phyloP scores from a whole-genome alignment of 2,329 filamentous ascomycete species.

The Apiospora aurea region DNA sequence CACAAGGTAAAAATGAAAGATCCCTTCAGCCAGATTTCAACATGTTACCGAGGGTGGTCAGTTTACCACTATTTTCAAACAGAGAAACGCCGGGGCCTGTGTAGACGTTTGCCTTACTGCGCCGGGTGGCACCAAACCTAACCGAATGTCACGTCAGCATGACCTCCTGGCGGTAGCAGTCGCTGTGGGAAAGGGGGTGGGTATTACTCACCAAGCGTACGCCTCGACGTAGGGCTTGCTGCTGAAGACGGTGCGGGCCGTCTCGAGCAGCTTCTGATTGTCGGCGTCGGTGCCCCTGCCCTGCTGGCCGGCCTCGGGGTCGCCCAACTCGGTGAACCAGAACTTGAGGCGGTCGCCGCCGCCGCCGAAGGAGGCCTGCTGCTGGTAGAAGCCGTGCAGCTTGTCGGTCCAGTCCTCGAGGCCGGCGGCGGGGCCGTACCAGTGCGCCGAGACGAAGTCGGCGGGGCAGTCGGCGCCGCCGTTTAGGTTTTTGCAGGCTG shows the following conservation, averaged over 20 bases:
- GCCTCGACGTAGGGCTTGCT: conserved; percentile 45
- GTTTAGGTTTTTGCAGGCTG: conserved; percentile 47
- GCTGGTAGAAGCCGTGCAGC: conserved; percentile 44
- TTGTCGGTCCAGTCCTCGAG: conserved; percentile 49
- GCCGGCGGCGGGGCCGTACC: conserved; percentile 47
- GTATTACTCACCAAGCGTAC: conserved; percentile 43
- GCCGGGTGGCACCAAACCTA: conserved; percentile 45
- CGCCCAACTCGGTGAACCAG: conserved; percentile 51
- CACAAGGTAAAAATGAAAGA: background rate
- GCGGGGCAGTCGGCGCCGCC: conserved; percentile 45
- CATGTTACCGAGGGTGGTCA: background rate
- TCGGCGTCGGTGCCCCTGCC: conserved; percentile 29
- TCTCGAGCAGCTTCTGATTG: conserved; percentile 35
- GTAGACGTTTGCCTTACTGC: background rate
- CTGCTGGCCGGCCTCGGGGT: conserved; percentile 34
- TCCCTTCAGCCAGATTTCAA: background rate
- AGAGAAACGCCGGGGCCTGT: background rate
- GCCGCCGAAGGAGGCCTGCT: conserved; percentile 12
- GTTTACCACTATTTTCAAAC: background rate
- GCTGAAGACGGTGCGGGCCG: conserved; percentile 48
- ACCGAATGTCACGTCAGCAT: background rate
- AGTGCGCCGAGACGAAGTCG: conserved; percentile 51
- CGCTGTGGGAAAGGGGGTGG: too few species aligned
- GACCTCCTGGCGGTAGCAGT: background rate
- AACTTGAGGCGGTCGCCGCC: conserved; percentile 33